Base-by-base conservation (phyloP, 1,284 basidiomycete genomes). In the Rugosomyces carneus region DNA sequence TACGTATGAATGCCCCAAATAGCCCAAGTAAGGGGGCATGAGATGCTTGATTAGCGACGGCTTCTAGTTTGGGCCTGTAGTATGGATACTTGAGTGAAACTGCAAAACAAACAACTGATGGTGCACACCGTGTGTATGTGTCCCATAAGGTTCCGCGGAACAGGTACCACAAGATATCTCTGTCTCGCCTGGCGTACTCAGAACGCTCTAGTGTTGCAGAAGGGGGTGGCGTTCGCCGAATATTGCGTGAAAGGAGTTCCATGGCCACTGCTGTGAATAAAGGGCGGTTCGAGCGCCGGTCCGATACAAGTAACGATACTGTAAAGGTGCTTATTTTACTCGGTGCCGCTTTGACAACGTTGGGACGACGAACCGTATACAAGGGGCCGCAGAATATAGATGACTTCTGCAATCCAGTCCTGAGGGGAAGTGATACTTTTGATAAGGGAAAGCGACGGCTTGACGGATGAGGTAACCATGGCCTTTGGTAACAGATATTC, bases 121-220 rank as follows among this genome's bases (percentile, higher is more conserved):
- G 23, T 19, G 27, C 76, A 48, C 53, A 86, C 82, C 82, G 73
- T 27, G 93, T 95, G 69, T 82, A 94, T 2, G 76, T 73, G 52
- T 88, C 71, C 94, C 94, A 98, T 45, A 94, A 79, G 3, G 89
- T 84, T 20, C 93, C 93, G 29, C 91, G 81, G 52, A 97, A 69
- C 41, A 96, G 73, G 63, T 94, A 94, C 81, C 84, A 89, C 24
- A 88, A 66, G 49, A 97, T 75, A 52, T 87, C 82, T 39, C 84
- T 76, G 61, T 93, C 90, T 53, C 92, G 72, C 43, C 79, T 75
- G 13, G 88, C 80, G 59, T 95, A 90, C 63, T 96, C 93, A 9
- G 73, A 73, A 47, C 84, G 76, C 60, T 91, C 88, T 15, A 89
- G 70, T 2, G 70, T 54, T 16, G 81, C 75, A 24, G 81, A 81